Evolutionary conservation across 1,139 yeast genomes (phyloP).

Genomic region (Yamadazyma dushanensis): DNA sequence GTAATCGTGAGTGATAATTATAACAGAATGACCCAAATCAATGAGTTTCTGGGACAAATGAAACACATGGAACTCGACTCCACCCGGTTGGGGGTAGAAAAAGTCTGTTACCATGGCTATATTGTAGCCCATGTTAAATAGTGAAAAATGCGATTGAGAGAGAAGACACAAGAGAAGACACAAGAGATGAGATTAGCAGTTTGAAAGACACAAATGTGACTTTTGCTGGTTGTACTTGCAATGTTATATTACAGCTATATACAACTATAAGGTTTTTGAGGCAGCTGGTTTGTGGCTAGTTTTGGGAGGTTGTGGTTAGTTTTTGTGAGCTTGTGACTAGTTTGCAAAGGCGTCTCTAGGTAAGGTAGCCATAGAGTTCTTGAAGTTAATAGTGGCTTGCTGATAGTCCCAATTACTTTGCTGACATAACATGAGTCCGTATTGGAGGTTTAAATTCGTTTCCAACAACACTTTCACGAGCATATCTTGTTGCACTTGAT

Average conservation of each 20-base stretch:
- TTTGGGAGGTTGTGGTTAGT: too few species aligned
- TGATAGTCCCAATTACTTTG: constrained; percentile 86
- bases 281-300: too few species aligned
- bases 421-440: constrained; percentile 80
- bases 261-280: too few species aligned
- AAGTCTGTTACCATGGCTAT: constrained; percentile 91
- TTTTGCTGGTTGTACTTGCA: too few species aligned
- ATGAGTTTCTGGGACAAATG: constrained; percentile 78
- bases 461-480: constrained; percentile 66
- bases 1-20: constrained; percentile 86
- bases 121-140: constrained; percentile 27
- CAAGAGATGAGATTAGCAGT: too few species aligned
- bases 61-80: constrained; percentile 93
- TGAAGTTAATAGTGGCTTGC: constrained; percentile 69
- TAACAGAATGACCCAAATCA: constrained; percentile 85
- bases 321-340: not conserved
- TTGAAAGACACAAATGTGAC: too few species aligned
- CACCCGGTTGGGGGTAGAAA: constrained; percentile 98
- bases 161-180: not conserved
- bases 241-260: too few species aligned
- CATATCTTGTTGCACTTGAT: constrained; percentile 62
- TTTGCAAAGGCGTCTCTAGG: constrained; percentile 42
- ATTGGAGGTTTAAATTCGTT: constrained; percentile 76
- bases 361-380: constrained; percentile 52
- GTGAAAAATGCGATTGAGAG: not conserved